A percentile compares a stretch with the other conserved stretches of the same genome.
Evolutionary conservation across 352 stramenopile species (phyloP).

Genomic region (Phytophthora citricola): DNA sequence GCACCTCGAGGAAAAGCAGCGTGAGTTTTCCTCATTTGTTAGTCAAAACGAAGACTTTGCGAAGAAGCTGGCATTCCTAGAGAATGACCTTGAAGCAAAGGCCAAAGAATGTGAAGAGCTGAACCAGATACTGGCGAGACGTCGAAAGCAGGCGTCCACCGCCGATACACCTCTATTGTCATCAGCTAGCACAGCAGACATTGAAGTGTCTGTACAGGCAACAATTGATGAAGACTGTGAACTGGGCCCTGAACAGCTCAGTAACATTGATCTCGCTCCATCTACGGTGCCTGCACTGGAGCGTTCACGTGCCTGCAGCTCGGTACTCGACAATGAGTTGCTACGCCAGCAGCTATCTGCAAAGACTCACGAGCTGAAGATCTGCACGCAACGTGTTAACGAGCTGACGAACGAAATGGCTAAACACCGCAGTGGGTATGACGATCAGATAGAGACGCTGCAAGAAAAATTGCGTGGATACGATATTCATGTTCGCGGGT

Average conservation of each 20-base stretch:
- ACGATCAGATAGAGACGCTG: constrained; percentile 50
- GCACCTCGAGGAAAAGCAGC: constrained; percentile 46
- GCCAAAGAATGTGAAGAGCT: constrained; percentile 57
- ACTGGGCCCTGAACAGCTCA: constrained; percentile 3
- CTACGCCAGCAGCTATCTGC: constrained; percentile 60
- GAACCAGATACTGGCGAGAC: constrained; percentile 41
- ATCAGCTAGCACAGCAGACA: constrained; percentile 9
- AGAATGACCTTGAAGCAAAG: constrained; percentile 62
- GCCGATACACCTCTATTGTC: constrained; percentile 20
- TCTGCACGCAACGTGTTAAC: constrained; percentile 51
- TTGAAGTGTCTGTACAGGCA: constrained; percentile 7
- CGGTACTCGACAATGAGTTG: constrained; percentile 55
- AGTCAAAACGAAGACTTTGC: constrained; percentile 60
- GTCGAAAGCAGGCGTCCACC: constrained; percentile 6
- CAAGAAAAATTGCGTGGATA: constrained; percentile 61
- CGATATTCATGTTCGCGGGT: constrained; percentile 51
- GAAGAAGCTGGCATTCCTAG: constrained; percentile 56
- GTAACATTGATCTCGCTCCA: not conserved
- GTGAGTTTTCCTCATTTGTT: constrained; percentile 43
- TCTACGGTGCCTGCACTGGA: constrained; percentile 1
- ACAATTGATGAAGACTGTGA: constrained; percentile 24
- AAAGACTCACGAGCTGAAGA: constrained; percentile 53
- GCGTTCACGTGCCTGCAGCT: constrained; percentile 27
- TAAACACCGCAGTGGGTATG: constrained; percentile 64
- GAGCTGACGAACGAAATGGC: constrained; percentile 54